Evolutionary conservation across 176 grass and related monocot genomes (phyloP).

Genomic region (Phyllostachys edulis): DNA sequence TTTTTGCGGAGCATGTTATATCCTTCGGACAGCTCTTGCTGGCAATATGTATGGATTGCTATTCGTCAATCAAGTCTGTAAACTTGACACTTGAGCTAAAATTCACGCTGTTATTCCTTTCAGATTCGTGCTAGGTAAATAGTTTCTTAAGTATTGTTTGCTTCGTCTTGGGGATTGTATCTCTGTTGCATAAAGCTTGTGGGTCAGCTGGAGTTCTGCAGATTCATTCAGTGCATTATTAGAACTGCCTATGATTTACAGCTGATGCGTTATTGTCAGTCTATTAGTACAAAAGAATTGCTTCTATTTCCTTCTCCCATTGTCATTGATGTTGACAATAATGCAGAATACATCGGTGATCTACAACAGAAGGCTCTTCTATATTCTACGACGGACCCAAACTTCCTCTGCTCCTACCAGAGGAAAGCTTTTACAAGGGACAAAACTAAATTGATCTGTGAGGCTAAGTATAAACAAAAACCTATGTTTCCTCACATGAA

Average conservation of each 20-base stretch:
- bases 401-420: not conserved
- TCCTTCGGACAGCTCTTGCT: not conserved
- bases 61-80: not conserved
- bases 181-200: not conserved
- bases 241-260: not conserved
- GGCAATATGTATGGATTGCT: not conserved
- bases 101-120: not conserved
- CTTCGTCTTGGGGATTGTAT: not conserved
- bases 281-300: not conserved
- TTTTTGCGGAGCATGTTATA: too few relatives aligned
- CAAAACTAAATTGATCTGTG: not conserved
- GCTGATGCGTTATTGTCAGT: not conserved
- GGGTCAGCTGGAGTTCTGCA: not conserved
- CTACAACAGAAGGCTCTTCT: constrained; percentile 27
- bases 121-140: not conserved
- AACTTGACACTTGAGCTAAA: not conserved
- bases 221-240: not conserved
- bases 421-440: not conserved
- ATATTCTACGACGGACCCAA: constrained; percentile 5
- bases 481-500: not conserved
- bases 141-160: not conserved
- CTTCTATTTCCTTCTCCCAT: constrained; percentile 22
- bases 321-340: constrained; percentile 11
- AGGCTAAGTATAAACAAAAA: constrained; percentile 10
- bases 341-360: constrained; percentile 6